Conservation (phyloP, 805 yeast species). For the Ogataea pilisensis region DNA sequence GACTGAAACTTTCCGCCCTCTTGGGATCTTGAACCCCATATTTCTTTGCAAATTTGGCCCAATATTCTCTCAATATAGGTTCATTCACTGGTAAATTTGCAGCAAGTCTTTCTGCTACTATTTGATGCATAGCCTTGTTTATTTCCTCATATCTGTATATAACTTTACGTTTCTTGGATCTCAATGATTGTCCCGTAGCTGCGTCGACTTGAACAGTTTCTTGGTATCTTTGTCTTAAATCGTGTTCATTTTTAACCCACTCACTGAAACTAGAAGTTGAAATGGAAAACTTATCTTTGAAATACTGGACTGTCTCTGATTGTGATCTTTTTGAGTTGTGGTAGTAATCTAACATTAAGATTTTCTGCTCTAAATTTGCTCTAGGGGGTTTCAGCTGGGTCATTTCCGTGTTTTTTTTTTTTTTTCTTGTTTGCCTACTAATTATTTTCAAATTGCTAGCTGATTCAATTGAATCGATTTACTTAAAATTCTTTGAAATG, state of each 20-base stretch:
- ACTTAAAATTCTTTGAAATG: too few species aligned
- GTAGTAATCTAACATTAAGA: slow-evolving; percentile 48
- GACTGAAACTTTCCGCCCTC: slow-evolving; percentile 49
- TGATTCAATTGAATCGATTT: too few species aligned
- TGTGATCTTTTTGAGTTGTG: slow-evolving; percentile 49
- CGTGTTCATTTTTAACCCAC: slow-evolving; percentile 54
- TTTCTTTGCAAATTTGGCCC: slow-evolving; percentile 51
- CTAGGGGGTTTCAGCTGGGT: slow-evolving; percentile 34
- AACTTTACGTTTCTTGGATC: slow-evolving; percentile 39
- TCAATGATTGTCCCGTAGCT: slow-evolving; percentile 20
- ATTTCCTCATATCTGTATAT: slow-evolving; percentile 54
- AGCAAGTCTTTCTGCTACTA: slow-evolving; percentile 43
- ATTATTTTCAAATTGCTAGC: too few species aligned
- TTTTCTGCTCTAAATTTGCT: slow-evolving; percentile 57
- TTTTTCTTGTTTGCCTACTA: too few species aligned
- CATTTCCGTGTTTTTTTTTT: too few species aligned
- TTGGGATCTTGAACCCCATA: slow-evolving; percentile 60
- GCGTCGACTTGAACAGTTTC: slow-evolving; percentile 27
- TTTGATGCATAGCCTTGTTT: slow-evolving; percentile 53
- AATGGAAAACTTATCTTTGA: slow-evolving; percentile 46
- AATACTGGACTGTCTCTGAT: slow-evolving; percentile 52
- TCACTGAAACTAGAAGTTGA: slow-evolving; percentile 59
- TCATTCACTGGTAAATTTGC: slow-evolving; percentile 48
- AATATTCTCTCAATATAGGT: slow-evolving; percentile 50
- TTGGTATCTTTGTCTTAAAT: slow-evolving; percentile 42